phyloP scores from a whole-genome alignment of 768 basidiomycete species.

The Auriculariales sp. region DNA sequence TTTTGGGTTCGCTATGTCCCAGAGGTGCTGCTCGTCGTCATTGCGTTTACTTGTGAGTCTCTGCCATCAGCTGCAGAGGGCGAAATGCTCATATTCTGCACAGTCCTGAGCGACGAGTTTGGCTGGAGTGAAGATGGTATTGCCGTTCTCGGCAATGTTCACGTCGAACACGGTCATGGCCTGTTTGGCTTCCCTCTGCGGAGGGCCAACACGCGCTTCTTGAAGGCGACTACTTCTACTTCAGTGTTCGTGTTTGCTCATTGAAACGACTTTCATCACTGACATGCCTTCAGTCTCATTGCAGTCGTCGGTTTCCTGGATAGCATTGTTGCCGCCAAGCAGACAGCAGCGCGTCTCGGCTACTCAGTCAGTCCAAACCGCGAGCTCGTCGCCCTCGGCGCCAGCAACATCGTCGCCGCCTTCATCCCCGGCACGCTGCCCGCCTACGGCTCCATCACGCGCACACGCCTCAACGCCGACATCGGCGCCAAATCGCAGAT shows the following conservation, averaged over 20 bases:
- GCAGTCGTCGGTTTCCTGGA: slow-evolving; percentile 85
- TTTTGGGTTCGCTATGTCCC: slow-evolving; percentile 66
- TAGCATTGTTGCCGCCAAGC: slow-evolving; percentile 90
- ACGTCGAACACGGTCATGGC: slow-evolving; percentile 35
- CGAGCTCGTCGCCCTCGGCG: slow-evolving; percentile 82
- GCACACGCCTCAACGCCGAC: slow-evolving; percentile 82
- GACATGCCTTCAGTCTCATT: slow-evolving; percentile 35
- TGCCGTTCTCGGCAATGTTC: slow-evolving; percentile 68
- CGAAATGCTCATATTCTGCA: neutral
- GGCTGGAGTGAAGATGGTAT: slow-evolving; percentile 70
- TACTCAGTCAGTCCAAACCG: slow-evolving; percentile 88
- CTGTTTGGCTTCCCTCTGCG: slow-evolving; percentile 67
- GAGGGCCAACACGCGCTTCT: slow-evolving; percentile 40
- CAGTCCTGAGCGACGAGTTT: slow-evolving; percentile 57
- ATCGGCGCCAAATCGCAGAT: slow-evolving; percentile 84
- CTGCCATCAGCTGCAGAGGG: neutral
- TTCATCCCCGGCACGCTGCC: slow-evolving; percentile 84
- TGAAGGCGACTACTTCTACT: slow-evolving; percentile 71
- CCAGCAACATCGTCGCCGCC: slow-evolving; percentile 62
- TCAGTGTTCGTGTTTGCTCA: slow-evolving; percentile 39
- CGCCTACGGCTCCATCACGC: slow-evolving; percentile 85
- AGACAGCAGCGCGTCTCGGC: slow-evolving; percentile 72
- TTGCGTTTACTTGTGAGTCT: slow-evolving; percentile 61
- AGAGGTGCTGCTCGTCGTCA: slow-evolving; percentile 81
- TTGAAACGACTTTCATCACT: neutral